Conservation (phyloP, 2,329 filamentous ascomycete species). For the Pyrenochaeta sp. region DNA sequence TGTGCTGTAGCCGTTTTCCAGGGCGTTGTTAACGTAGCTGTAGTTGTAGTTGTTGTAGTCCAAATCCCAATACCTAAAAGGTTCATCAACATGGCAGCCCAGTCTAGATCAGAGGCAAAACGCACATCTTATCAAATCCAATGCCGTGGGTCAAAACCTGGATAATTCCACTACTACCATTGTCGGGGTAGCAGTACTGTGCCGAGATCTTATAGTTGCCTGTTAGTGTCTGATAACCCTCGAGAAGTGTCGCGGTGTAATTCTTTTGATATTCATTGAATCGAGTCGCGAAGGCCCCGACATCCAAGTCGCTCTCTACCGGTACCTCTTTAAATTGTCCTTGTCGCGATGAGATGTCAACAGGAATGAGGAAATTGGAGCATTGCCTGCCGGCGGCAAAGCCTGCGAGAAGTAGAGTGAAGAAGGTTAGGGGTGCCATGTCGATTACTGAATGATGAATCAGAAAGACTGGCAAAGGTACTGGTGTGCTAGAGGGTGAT, state of each 20-base stretch:
- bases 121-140: constrained; percentile 61
- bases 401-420: constrained; percentile 27
- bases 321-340: constrained; percentile 61
- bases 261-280: constrained; percentile 48
- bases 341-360: constrained; percentile 64
- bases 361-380: constrained; percentile 64
- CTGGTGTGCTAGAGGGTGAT: background rate
- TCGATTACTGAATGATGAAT: background rate
- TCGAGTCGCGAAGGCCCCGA: constrained; percentile 60
- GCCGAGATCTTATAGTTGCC: constrained; percentile 67
- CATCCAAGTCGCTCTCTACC: constrained; percentile 63
- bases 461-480: background rate
- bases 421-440: constrained; percentile 24
- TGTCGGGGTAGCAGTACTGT: constrained; percentile 68
- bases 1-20: constrained; percentile 66
- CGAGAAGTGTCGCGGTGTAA: constrained; percentile 55
- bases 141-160: constrained; percentile 65
- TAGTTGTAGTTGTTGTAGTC: constrained; percentile 67
- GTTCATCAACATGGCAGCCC: constrained; percentile 1
- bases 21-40: constrained; percentile 66
- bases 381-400: constrained; percentile 45
- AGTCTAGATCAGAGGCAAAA: background rate
- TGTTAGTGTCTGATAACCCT: constrained; percentile 60
- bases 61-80: constrained; percentile 67
- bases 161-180: constrained; percentile 40